Conservation (phyloP, 2,329 filamentous ascomycete species). For the Polychaeton citri region DNA sequence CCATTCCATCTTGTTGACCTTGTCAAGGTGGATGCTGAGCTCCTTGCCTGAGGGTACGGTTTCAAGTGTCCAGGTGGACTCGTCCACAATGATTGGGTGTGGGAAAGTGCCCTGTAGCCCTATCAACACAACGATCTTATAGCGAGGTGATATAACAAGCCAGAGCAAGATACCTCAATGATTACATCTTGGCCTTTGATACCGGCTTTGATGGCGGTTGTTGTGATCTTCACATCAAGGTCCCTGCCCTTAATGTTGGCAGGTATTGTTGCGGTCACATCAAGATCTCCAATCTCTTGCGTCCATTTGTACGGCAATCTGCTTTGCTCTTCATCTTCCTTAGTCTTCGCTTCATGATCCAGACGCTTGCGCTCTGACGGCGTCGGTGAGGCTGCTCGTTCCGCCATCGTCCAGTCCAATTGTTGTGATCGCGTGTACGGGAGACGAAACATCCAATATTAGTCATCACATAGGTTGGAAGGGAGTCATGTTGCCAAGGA, state of each 20-base stretch:
- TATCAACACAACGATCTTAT: too few relatives aligned
- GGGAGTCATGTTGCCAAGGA: too few relatives aligned
- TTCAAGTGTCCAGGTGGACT: conserved; percentile 88
- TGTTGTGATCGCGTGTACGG: background rate
- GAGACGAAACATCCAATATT: background rate
- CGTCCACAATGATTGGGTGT: conserved; percentile 65
- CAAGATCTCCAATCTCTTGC: conserved; percentile 80
- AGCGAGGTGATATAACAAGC: too few relatives aligned
- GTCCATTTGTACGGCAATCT: conserved; percentile 94
- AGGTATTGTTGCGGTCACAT: conserved; percentile 65
- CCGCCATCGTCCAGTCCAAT: conserved; percentile 2
- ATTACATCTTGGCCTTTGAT: conserved; percentile 82
- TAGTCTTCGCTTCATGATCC: conserved; percentile 48
- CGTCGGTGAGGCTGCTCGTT: conserved; percentile 30
- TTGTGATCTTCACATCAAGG: conserved; percentile 70
- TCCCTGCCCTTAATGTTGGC: conserved; percentile 76
- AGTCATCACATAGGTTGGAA: too few relatives aligned
- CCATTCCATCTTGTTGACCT: conserved; percentile 95
- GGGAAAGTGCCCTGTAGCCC: conserved; percentile 63
- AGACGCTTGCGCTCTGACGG: conserved; percentile 40
- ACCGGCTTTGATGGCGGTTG: conserved; percentile 61
- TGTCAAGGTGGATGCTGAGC: conserved; percentile 82
- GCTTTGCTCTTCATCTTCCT: conserved; percentile 77
- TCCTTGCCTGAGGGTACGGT: conserved; percentile 54
- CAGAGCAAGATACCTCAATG: conserved; percentile 64